Percentiles rank a stretch among this genome's conserved stretches.
phyloP scores from a whole-genome alignment of 1,284 basidiomycete genomes.

The Coriolopsis trogii region DNA sequence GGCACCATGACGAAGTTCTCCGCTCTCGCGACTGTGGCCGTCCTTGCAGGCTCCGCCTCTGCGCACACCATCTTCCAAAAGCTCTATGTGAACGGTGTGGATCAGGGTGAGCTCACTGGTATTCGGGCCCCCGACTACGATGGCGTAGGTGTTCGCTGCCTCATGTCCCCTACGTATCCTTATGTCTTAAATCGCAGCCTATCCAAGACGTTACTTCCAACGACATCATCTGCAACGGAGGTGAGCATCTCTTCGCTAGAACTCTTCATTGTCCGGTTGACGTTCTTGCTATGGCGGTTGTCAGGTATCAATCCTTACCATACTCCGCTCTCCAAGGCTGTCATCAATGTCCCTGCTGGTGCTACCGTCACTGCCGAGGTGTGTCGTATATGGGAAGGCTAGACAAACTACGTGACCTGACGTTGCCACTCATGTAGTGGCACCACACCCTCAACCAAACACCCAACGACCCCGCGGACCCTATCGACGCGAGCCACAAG shows the following conservation, averaged over 20 bases:
- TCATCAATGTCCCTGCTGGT: slow-evolving; percentile 57
- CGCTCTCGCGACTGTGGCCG: not conserved
- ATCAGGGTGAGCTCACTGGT: slow-evolving; percentile 41
- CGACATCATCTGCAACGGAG: slow-evolving; percentile 61
- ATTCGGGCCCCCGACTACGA: slow-evolving; percentile 42
- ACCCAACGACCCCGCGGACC: slow-evolving; percentile 48
- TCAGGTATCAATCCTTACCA: slow-evolving; percentile 58
- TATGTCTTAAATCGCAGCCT: slow-evolving; percentile 43
- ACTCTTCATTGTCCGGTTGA: too few relatives aligned
- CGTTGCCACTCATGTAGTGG: slow-evolving; percentile 12
- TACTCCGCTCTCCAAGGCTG: slow-evolving; percentile 49
- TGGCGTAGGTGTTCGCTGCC: slow-evolving; percentile 10
- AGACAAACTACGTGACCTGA: not conserved
- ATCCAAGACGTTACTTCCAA: slow-evolving; percentile 59
- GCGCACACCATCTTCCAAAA: slow-evolving; percentile 43
- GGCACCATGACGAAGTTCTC: not conserved
- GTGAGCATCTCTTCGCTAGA: not conserved
- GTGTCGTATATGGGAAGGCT: not conserved
- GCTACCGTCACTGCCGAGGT: slow-evolving; percentile 50
- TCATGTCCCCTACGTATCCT: not conserved
- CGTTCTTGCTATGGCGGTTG: too few relatives aligned
- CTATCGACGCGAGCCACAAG: slow-evolving; percentile 56
- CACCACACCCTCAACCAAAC: slow-evolving; percentile 20
- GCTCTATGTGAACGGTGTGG: slow-evolving; percentile 41
- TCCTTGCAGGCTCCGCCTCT: not conserved